Percentiles rank a stretch among this genome's conserved stretches.
phyloP scores from a whole-genome alignment of 176 grass and related monocot genomes.

The Ampelocalamus luodianensis region DNA sequence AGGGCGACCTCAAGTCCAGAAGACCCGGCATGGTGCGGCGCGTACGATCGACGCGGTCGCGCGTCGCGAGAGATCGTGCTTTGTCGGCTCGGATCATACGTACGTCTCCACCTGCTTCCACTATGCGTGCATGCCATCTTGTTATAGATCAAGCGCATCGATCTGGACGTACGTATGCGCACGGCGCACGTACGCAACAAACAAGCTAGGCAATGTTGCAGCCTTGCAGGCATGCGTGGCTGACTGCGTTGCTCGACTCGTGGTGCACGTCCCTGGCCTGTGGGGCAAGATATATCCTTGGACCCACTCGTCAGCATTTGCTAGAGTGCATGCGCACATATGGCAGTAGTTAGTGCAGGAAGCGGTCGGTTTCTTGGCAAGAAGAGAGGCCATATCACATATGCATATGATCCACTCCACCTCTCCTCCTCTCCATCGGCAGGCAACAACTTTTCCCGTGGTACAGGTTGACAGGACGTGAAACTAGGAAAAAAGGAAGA shows the following conservation, averaged over 20 bases:
- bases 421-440: not conserved
- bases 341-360: slow-evolving; percentile 6
- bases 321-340: not conserved
- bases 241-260: not conserved
- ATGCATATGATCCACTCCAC: not conserved
- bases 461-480: slow-evolving; percentile 62
- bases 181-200: not conserved
- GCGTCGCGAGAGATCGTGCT: not conserved
- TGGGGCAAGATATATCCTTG: not conserved
- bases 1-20: not conserved
- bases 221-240: not conserved
- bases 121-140: not conserved
- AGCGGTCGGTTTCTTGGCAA: slow-evolving; percentile 1
- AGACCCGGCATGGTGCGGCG: not conserved
- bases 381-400: not conserved
- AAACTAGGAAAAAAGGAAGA: slow-evolving; percentile 46
- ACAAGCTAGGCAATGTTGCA: not conserved
- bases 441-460: slow-evolving; percentile 48
- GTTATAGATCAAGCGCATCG: not conserved
- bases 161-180: not conserved
- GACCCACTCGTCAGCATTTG: not conserved
- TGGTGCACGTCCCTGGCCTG: no score
- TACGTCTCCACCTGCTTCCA: not conserved
- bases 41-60: not conserved
- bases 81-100: not conserved